phyloP scores from a whole-genome alignment of 179 eudicot genomes.

The Carnegiea gigantea region DNA sequence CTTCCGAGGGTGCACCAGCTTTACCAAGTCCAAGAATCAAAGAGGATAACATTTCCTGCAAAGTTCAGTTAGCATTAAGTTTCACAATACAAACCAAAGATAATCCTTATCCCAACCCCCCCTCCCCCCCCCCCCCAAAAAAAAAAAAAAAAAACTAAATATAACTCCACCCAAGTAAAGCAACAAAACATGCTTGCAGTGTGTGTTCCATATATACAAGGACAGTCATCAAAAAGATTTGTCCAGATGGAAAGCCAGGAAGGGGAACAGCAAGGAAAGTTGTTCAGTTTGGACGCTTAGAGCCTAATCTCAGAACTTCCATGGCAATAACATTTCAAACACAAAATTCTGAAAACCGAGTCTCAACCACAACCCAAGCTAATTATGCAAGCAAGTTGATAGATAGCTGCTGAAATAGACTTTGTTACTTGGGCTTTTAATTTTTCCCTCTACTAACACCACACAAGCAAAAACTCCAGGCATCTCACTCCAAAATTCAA shows the following conservation, averaged over 20 bases:
- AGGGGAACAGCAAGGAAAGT: not conserved
- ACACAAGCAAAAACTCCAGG: not conserved
- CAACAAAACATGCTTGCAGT: not conserved
- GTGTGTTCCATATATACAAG: not conserved
- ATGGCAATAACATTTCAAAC: not conserved
- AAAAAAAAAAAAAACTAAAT: not conserved
- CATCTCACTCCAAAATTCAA: not conserved
- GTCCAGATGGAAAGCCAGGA: not conserved
- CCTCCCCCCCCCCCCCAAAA: too few species aligned
- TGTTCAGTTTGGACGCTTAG: not conserved
- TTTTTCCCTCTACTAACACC: not conserved
- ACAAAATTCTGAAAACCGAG: not conserved
- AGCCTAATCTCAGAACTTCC: not conserved
- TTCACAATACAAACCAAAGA: not conserved
- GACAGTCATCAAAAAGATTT: not conserved
- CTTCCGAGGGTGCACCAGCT: conserved; percentile 69
- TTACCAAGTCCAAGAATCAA: conserved; percentile 68
- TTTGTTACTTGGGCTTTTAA: not conserved
- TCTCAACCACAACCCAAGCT: not conserved
- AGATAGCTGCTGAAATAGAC: not conserved
- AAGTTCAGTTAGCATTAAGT: conserved; percentile 8
- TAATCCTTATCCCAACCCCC: too few species aligned
- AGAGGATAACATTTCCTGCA: conserved; percentile 65
- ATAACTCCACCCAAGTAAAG: not conserved
- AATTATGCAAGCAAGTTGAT: not conserved